These are phyloP conservation scores for Physcomitrellopsis africana DNA, from an alignment of 225 moss, liverwort and hornwort species.

Conservation along the genomic window DNA sequence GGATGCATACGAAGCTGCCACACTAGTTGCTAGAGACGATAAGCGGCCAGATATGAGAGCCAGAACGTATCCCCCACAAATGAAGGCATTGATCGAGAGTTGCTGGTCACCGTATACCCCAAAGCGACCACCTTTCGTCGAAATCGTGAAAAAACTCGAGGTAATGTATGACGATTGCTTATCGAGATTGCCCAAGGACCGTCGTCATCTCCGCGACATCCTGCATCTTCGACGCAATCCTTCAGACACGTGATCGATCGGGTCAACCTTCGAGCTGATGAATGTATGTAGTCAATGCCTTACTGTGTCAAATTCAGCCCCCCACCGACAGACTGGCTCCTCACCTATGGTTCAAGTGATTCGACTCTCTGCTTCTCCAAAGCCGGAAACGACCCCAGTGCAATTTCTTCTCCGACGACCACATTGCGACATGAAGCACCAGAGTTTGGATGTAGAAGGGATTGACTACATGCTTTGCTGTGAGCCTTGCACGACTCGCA, in stretches of 20 bases:
- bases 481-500: background rate
- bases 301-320: too few species aligned
- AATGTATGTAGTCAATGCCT: too few species aligned
- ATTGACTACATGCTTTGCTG: background rate
- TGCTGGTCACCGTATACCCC: constrained; percentile 37
- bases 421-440: constrained; percentile 19
- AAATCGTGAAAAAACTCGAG: constrained; percentile 43
- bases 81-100: constrained; percentile 47
- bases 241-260: constrained; percentile 22
- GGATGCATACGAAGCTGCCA: constrained; percentile 85
- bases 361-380: constrained; percentile 21
- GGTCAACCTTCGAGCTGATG: background rate
- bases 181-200: constrained; percentile 36
- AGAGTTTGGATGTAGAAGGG: background rate
- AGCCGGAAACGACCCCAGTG: constrained; percentile 1
- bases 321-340: background rate
- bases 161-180: constrained; percentile 20
- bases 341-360: constrained; percentile 20
- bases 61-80: constrained; percentile 47
- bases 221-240: constrained; percentile 39
- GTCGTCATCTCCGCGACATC: constrained; percentile 51
- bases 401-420: constrained; percentile 6
- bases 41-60: constrained; percentile 49
- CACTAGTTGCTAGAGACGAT: constrained; percentile 41
- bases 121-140: constrained; percentile 37